Conservation (phyloP, 257 asterid species). For the Jacaranda mimosifolia region DNA sequence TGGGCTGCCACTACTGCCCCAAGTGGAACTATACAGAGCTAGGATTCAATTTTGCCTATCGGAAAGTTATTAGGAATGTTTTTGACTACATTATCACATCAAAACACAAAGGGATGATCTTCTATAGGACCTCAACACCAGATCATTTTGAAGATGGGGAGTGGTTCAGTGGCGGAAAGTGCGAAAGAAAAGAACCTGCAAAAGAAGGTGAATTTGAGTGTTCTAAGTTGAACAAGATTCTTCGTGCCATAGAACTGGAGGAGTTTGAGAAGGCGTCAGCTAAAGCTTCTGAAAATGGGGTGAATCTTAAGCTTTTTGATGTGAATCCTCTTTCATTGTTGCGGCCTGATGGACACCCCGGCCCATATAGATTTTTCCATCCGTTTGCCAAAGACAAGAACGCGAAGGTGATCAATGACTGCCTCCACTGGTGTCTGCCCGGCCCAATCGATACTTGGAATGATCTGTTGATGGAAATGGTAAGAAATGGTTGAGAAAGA, state of each 20-base stretch:
- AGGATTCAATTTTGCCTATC: constrained; percentile 61
- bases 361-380: constrained; percentile 64
- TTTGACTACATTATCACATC: constrained; percentile 54
- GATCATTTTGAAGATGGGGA: constrained; percentile 78
- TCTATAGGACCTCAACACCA: constrained; percentile 68
- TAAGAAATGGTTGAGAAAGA: constrained; percentile 35
- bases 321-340: constrained; percentile 61
- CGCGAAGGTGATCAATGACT: constrained; percentile 60
- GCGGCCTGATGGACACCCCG: constrained; percentile 89
- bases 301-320: constrained; percentile 67
- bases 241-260: constrained; percentile 52
- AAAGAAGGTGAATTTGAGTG: constrained; percentile 64
- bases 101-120: constrained; percentile 59
- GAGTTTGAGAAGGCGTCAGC: constrained; percentile 57
- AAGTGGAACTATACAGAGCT: constrained; percentile 67
- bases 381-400: constrained; percentile 57
- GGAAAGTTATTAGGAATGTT: constrained; percentile 58
- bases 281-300: constrained; percentile 60
- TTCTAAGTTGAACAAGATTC: constrained; percentile 48
- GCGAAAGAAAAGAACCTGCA: constrained; percentile 61
- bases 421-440: constrained; percentile 91
- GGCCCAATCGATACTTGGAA: constrained; percentile 91
- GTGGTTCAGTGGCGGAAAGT: constrained; percentile 81
- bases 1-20: constrained; percentile 84
- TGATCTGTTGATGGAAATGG: constrained; percentile 72